These are phyloP conservation scores for Chytridiales sp. DNA, from an alignment of 371 early-diverging fungal species.

Conservation along the genomic window DNA sequence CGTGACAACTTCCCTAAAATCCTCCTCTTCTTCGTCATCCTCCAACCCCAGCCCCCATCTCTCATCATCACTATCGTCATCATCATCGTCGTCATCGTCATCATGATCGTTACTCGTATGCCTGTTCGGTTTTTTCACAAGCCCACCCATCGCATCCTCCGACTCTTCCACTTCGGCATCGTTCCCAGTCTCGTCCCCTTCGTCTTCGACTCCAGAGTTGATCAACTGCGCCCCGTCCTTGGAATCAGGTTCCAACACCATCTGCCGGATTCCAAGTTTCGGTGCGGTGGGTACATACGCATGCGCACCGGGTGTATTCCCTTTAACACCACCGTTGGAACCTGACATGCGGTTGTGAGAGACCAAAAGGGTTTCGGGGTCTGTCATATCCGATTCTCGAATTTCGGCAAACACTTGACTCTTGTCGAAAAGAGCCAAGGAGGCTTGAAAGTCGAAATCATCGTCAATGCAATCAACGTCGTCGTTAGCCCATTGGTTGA, in stretches of 20 bases:
- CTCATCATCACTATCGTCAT: background rate
- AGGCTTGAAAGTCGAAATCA: conserved; percentile 84
- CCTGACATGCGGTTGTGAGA: conserved; percentile 51
- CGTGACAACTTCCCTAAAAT: no score
- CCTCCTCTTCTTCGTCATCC: background rate
- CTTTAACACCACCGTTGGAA: conserved; percentile 1
- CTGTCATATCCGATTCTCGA: conserved; percentile 62
- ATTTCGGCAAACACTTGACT: conserved; percentile 78
- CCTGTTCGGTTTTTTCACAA: no score
- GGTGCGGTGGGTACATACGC: conserved; percentile 6
- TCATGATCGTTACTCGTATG: conserved; percentile 19
- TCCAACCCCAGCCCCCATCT: no score
- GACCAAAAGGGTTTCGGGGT: conserved; percentile 69
- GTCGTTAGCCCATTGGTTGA: no score
- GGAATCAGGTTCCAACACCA: conserved; percentile 36
- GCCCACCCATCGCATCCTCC: no score
- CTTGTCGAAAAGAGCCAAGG: conserved; percentile 68
- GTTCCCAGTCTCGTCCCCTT: conserved; percentile 40
- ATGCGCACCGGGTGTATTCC: background rate
- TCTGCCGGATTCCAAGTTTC: conserved; percentile 40
- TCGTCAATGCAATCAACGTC: no score
- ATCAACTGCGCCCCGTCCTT: no score
- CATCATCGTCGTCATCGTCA: background rate
- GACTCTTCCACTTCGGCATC: conserved; percentile 39
- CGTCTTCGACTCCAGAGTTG: background rate